These are phyloP conservation scores for Leccinum olivaceopallidum DNA, from an alignment of 768 basidiomycete genomes.

Conservation along the genomic window DNA sequence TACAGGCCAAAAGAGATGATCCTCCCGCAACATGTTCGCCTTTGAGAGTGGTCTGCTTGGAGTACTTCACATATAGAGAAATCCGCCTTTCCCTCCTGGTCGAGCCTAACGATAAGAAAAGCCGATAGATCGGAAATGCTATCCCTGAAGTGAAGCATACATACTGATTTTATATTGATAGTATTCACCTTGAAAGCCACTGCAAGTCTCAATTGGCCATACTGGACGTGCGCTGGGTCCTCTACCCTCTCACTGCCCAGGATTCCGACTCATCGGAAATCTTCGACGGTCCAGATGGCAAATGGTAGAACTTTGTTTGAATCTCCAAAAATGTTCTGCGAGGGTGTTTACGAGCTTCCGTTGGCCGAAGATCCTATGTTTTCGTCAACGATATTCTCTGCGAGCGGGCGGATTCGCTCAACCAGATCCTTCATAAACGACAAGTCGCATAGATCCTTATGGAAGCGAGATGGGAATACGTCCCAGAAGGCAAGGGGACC, in stretches of 20 bases:
- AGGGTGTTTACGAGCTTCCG: slow-evolving; percentile 14
- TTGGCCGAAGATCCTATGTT: slow-evolving; percentile 11
- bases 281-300: not conserved
- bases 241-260: slow-evolving; percentile 45
- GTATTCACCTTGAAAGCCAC: slow-evolving; percentile 57
- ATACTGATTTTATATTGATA: not conserved
- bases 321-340: slow-evolving; percentile 23
- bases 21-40: slow-evolving; percentile 72
- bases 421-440: slow-evolving; percentile 75
- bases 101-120: not conserved
- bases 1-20: slow-evolving; percentile 72
- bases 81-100: slow-evolving; percentile 61
- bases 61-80: slow-evolving; percentile 5
- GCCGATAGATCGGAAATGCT: slow-evolving; percentile 1
- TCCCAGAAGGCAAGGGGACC: slow-evolving; percentile 45
- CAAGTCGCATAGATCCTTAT: slow-evolving; percentile 79
- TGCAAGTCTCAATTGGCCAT: slow-evolving; percentile 55
- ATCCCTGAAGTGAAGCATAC: slow-evolving; percentile 3
- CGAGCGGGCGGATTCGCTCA: slow-evolving; percentile 49
- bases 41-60: slow-evolving; percentile 24
- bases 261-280: slow-evolving; percentile 30
- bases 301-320: slow-evolving; percentile 6
- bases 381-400: not conserved
- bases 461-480: slow-evolving; percentile 67
- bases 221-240: slow-evolving; percentile 47